These are phyloP conservation scores for Dictyostelium firmibasis DNA, from an alignment of 78 protist species.

Conservation along the genomic window DNA sequence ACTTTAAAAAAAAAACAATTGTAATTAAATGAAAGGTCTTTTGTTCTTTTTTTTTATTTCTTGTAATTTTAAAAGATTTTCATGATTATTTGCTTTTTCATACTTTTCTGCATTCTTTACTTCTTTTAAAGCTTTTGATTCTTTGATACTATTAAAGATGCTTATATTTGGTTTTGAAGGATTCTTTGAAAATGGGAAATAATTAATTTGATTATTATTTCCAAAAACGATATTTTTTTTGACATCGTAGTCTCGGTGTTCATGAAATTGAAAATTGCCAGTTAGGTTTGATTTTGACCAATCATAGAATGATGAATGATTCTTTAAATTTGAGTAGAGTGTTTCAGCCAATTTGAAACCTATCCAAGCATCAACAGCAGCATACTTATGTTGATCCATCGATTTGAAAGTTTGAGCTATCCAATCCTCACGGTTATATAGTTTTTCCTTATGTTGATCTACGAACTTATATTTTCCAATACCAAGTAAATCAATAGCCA, in stretches of 20 bases:
- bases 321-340: constrained; percentile 27
- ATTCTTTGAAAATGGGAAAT: background rate
- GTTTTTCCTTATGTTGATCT: background rate
- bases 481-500: constrained; percentile 34
- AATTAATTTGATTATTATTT: background rate
- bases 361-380: constrained; percentile 62
- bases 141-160: background rate
- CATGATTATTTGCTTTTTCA: constrained; percentile 40
- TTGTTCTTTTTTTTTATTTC: constrained; percentile 34
- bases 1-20: background rate
- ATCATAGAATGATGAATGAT: constrained; percentile 21
- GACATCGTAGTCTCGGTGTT: background rate
- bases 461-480: background rate
- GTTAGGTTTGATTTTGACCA: constrained; percentile 21
- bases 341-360: constrained; percentile 30
- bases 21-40: constrained; percentile 57
- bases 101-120: background rate
- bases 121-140: background rate
- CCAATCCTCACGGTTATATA: background rate
- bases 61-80: constrained; percentile 2
- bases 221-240: background rate
- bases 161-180: background rate
- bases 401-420: background rate
- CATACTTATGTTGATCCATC: constrained; percentile 11
- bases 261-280: constrained; percentile 8